Percentiles rank a stretch among this genome's conserved stretches.
Conservation (phyloP, 2,329 filamentous ascomycete species). For the Pseudogymnoascus sp. region DNA sequence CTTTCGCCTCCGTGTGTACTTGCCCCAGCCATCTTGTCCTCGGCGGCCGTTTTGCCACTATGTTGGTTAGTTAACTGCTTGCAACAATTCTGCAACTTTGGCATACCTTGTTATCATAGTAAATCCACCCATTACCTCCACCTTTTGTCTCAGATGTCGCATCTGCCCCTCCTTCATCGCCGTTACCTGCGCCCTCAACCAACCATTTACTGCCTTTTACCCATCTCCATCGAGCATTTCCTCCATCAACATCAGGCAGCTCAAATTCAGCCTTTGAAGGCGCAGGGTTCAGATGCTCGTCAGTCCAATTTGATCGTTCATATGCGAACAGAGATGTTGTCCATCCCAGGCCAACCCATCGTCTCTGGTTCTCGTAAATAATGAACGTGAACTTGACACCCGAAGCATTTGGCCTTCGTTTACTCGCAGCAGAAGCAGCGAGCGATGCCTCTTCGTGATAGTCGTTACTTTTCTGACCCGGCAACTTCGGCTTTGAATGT, state of each 20-base stretch:
- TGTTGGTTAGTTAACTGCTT: not conserved
- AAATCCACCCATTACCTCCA: slow-evolving; percentile 69
- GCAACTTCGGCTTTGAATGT: not conserved
- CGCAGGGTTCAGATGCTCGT: slow-evolving; percentile 81
- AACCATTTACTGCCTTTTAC: slow-evolving; percentile 77
- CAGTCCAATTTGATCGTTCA: slow-evolving; percentile 85
- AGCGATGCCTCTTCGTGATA: slow-evolving; percentile 17
- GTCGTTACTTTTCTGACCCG: slow-evolving; percentile 11
- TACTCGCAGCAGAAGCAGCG: slow-evolving; percentile 30
- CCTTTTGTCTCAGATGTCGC: slow-evolving; percentile 27
- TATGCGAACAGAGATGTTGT: slow-evolving; percentile 85
- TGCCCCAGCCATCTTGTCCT: slow-evolving; percentile 82
- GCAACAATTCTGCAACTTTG: not conserved
- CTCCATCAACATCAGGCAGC: slow-evolving; percentile 57
- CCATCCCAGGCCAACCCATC: slow-evolving; percentile 94
- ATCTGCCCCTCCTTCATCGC: slow-evolving; percentile 34
- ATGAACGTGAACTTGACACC: slow-evolving; percentile 95
- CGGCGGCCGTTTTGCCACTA: slow-evolving; percentile 85
- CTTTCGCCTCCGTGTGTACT: slow-evolving; percentile 86
- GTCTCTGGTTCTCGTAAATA: slow-evolving; percentile 89
- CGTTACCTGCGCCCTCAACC: slow-evolving; percentile 64
- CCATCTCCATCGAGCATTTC: slow-evolving; percentile 66
- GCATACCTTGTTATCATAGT: slow-evolving; percentile 89
- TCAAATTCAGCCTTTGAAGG: slow-evolving; percentile 65
- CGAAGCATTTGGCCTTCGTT: slow-evolving; percentile 45